Percentiles rank a stretch among this genome's conserved stretches.
phyloP scores from a whole-genome alignment of 805 yeast species.

The Schwanniomyces pseudopolymorphus region DNA sequence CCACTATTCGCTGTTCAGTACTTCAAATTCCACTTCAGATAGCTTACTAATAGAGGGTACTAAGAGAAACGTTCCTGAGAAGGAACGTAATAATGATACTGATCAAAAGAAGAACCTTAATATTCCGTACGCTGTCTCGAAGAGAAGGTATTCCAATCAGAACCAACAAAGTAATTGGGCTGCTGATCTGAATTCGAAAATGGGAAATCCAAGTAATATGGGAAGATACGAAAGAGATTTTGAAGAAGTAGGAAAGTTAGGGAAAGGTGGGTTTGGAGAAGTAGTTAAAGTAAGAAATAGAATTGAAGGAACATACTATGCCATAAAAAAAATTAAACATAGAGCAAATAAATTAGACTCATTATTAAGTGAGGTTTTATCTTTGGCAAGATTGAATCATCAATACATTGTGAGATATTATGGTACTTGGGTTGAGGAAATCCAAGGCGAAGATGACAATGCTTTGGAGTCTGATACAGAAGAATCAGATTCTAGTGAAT shows the following conservation, averaged over 20 bases:
- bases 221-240: constrained; percentile 91
- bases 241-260: constrained; percentile 88
- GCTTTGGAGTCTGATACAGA: constrained; percentile 24
- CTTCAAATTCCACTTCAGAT: background rate
- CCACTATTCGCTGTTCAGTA: background rate
- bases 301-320: constrained; percentile 92
- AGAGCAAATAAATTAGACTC: constrained; percentile 75
- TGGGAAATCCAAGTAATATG: constrained; percentile 15
- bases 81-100: background rate
- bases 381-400: constrained; percentile 87
- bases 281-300: constrained; percentile 95
- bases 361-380: constrained; percentile 85
- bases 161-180: background rate
- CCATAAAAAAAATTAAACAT: constrained; percentile 88
- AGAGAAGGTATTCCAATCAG: constrained; percentile 25
- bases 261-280: constrained; percentile 96
- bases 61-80: background rate
- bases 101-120: background rate
- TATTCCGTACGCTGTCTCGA: constrained; percentile 4
- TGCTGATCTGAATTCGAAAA: background rate
- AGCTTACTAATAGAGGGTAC: background rate
- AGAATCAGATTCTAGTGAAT: constrained; percentile 21
- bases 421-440: constrained; percentile 96
- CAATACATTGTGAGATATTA: constrained; percentile 95
- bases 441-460: constrained; percentile 21